These are phyloP conservation scores for Logfia minima DNA, from an alignment of 129 eudicot genomes.

Conservation along the genomic window DNA sequence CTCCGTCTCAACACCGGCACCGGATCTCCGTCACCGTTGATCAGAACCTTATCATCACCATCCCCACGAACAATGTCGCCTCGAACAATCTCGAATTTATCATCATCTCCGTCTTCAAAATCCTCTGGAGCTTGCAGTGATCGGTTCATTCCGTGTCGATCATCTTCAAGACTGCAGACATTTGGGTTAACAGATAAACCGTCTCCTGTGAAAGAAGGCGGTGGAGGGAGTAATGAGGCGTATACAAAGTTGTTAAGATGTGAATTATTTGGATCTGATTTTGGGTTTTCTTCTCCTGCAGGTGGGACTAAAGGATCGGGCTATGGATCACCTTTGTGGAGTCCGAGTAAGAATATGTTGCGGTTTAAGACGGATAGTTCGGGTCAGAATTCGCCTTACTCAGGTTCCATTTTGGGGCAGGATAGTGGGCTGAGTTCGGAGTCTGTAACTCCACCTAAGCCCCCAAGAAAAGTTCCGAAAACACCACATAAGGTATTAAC, in stretches of 20 bases:
- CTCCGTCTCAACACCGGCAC: slow-evolving; percentile 56
- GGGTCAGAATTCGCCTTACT: slow-evolving; percentile 64
- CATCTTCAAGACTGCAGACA: slow-evolving; percentile 90
- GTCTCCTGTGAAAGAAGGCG: slow-evolving; percentile 74
- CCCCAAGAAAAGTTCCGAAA: slow-evolving; percentile 91
- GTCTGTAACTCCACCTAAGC: slow-evolving; percentile 73
- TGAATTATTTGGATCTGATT: slow-evolving; percentile 94
- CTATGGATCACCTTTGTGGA: slow-evolving; percentile 47
- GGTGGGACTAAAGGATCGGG: slow-evolving; percentile 52
- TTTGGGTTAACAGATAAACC: slow-evolving; percentile 73
- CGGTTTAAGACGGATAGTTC: slow-evolving; percentile 84
- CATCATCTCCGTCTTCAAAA: slow-evolving; percentile 66
- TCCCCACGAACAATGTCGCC: slow-evolving; percentile 67
- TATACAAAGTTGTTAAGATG: slow-evolving; percentile 65
- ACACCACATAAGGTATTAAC: slow-evolving; percentile 89
- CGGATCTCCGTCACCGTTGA: slow-evolving; percentile 43
- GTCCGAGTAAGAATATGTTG: slow-evolving; percentile 80
- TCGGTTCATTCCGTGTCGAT: slow-evolving; percentile 88
- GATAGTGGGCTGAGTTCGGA: slow-evolving; percentile 53
- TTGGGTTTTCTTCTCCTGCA: slow-evolving; percentile 82
- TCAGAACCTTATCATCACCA: slow-evolving; percentile 37
- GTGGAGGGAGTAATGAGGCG: slow-evolving; percentile 51
- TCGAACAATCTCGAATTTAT: slow-evolving; percentile 47
- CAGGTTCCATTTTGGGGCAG: slow-evolving; percentile 75
- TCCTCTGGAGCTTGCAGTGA: slow-evolving; percentile 79